Base-by-base conservation (phyloP, 164 flowering plant species). In the Annona squamosa region DNA sequence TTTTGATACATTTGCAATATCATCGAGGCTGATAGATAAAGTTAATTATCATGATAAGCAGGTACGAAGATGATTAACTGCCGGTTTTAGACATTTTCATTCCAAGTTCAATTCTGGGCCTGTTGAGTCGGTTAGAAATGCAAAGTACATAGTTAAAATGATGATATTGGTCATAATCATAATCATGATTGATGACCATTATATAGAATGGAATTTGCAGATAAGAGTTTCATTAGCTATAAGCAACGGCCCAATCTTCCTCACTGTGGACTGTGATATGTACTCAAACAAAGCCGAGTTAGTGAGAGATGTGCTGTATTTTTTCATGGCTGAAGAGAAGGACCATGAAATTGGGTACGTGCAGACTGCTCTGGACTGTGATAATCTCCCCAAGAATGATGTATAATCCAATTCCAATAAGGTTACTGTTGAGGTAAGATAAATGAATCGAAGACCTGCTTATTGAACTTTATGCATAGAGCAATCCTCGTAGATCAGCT, bases 261-360 rank as follows among this genome's bases (percentile, higher is more conserved):
- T 82, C 48, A 80, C 72, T 37, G n/a, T n/a, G n/a, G n/a, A n/a
- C n/a, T n/a, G n/a, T n/a, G n/a, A n/a, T n/a, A n/a, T n/a, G n/a
- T n/a, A n/a, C n/a, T 78, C 85, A 1, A 82, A 77, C 71, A 63
- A 83, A 72, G 75, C 85, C 2, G 71, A 75, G 17, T 18, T 79
- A 43, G 62, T 81, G 18, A 81, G 76, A 73, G 83, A 83, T 46
- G 79, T 77, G 19, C 46, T 81, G 17, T 81, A 82, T 48, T 81
- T 83, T 47, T 74, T 81, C 68, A 77, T 81, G 81, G 84, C 81
- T 72, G 81, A n/a, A n/a, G 74, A 77, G 12, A 68, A 77, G 46
- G 79, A 81, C 3, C 68, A 69, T 64, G 76, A 83, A 5, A 71
- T 81, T 66, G 84, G 79, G 1, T 83, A 57, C 61, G 81, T 81